Conservation (phyloP, 2,329 filamentous ascomycete species). For the Elsinoe batatas region DNA sequence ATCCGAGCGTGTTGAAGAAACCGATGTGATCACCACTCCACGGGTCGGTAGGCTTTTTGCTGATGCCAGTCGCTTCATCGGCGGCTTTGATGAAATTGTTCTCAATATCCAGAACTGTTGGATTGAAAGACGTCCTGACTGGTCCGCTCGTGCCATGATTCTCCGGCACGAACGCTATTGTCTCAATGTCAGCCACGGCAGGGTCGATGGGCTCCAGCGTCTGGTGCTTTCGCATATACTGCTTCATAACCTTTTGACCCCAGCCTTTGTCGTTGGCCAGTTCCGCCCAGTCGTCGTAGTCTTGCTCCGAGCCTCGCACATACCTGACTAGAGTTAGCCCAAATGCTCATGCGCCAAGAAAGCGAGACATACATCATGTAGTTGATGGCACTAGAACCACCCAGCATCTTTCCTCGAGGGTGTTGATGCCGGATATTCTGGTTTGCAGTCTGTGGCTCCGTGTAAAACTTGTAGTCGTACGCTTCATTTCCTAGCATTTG, state of each 20-base stretch:
- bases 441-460: conserved; percentile 13
- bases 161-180: conserved; percentile 26
- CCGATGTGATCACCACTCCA: conserved; percentile 30
- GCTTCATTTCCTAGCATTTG: conserved; percentile 16
- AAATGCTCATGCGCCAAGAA: neutral
- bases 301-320: conserved; percentile 35
- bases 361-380: conserved; percentile 8
- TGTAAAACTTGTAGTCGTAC: conserved; percentile 20
- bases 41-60: conserved; percentile 29
- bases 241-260: conserved; percentile 38
- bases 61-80: conserved; percentile 25
- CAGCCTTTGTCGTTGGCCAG: conserved; percentile 35
- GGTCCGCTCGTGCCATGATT: conserved; percentile 29
- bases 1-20: conserved; percentile 26
- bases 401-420: conserved; percentile 29
- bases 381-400: conserved; percentile 33
- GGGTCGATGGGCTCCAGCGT: conserved; percentile 27
- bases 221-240: conserved; percentile 35
- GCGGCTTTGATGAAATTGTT: conserved; percentile 28
- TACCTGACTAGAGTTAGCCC: conserved; percentile 21
- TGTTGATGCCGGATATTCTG: conserved; percentile 18
- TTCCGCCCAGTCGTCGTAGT: conserved; percentile 40
- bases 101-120: conserved; percentile 27
- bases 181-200: conserved; percentile 21
- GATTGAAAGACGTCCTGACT: conserved; percentile 29